A percentile compares a stretch with the other conserved stretches of the same genome.
Conservation (phyloP, 495 filamentous ascomycete species). For the Barbatosphaeria neglecta region DNA sequence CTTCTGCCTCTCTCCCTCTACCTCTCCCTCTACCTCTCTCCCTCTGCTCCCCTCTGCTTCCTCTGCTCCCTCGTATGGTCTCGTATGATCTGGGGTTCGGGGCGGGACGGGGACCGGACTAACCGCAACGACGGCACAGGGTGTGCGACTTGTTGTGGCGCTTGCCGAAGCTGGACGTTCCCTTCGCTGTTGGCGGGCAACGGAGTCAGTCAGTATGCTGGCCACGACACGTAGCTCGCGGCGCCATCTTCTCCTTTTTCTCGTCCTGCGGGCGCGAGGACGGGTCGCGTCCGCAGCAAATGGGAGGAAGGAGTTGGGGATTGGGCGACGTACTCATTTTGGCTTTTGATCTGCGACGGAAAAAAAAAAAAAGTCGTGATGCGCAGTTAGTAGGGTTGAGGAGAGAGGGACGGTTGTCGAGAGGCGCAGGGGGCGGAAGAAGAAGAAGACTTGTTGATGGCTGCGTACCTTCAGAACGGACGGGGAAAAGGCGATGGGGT, state of each 20-base stretch:
- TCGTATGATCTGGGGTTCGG: too few species aligned
- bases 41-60: too few species aligned
- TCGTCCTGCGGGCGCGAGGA: neutral
- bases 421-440: too few species aligned
- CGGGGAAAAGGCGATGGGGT: too few species aligned
- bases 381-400: too few species aligned
- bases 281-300: neutral
- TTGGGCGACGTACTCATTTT: slow-evolving; percentile 32
- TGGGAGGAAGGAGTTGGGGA: slow-evolving; percentile 2
- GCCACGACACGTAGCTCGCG: too few species aligned
- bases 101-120: slow-evolving; percentile 30
- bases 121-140: slow-evolving; percentile 98
- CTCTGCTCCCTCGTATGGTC: too few species aligned
- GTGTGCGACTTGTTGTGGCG: slow-evolving; percentile 99
- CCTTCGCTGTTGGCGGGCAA: slow-evolving; percentile 55
- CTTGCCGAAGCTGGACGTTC: slow-evolving; percentile 95
- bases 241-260: too few species aligned
- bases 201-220: slow-evolving; percentile 24
- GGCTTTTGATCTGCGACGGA: slow-evolving; percentile 20
- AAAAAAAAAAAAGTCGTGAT: too few species aligned
- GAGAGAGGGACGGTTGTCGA: too few species aligned
- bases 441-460: too few species aligned
- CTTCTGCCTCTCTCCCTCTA: slow-evolving; percentile 1
- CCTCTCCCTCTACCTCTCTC: slow-evolving; percentile 1
- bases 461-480: too few species aligned